phyloP scores from a whole-genome alignment of 2,329 filamentous ascomycete species.

The Davidsoniella eucalypti region DNA sequence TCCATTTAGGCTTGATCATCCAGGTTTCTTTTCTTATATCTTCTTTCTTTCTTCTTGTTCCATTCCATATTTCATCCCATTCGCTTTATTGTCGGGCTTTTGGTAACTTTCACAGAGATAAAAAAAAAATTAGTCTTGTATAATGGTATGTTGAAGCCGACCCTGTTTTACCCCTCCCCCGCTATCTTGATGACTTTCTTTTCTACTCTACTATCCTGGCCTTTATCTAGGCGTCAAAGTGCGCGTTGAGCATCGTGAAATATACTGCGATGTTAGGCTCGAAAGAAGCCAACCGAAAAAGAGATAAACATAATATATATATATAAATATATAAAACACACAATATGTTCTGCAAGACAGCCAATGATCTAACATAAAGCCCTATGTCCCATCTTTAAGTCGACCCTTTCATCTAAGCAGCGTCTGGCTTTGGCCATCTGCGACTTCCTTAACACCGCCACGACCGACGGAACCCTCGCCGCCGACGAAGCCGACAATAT shows the following conservation, averaged over 20 bases:
- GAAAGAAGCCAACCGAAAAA: no score
- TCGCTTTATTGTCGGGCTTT: background rate
- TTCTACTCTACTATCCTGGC: background rate
- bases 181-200: background rate
- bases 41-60: background rate
- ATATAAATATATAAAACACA: background rate
- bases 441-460: conserved; percentile 76
- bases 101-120: background rate
- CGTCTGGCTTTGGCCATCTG: conserved; percentile 93
- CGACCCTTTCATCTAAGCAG: conserved; percentile 43
- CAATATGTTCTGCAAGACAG: background rate
- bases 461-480: conserved; percentile 74
- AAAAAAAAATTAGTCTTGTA: background rate
- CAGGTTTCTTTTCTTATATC: background rate
- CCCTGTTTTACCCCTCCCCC: background rate
- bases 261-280: no score
- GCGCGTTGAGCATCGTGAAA: background rate
- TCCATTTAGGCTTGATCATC: background rate
- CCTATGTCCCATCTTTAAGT: conserved; percentile 13
- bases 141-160: background rate
- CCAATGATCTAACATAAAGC: background rate
- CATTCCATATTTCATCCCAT: background rate
- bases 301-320: background rate
- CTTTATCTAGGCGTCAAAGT: background rate
- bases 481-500: conserved; percentile 84